Conservation (phyloP, 2,329 filamentous ascomycete species). For the Colletotrichum filicis region DNA sequence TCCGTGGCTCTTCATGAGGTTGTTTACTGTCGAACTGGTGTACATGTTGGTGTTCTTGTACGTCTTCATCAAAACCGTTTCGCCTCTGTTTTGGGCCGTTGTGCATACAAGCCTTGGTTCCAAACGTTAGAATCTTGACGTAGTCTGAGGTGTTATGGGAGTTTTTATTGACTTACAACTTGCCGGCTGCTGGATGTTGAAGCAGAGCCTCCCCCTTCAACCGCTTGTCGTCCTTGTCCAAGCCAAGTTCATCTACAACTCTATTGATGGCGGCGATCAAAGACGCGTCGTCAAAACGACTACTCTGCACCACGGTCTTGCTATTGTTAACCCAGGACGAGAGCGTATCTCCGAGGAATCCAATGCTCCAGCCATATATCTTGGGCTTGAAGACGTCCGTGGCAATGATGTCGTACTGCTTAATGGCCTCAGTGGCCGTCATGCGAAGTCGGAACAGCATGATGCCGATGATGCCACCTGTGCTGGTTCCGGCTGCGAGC, state of each 20-base stretch:
- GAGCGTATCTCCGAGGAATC: not conserved
- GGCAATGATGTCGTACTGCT: not conserved
- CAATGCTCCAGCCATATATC: not conserved
- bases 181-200: not conserved
- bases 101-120: not conserved
- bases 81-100: not conserved
- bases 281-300: not conserved
- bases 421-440: not conserved
- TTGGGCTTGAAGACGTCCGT: not conserved
- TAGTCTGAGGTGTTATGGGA: not conserved
- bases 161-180: not conserved
- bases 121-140: not conserved
- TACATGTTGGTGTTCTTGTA: not conserved
- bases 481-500: conserved; percentile 45
- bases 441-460: conserved; percentile 49
- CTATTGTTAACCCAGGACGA: not conserved
- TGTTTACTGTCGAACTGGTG: not conserved
- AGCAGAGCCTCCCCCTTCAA: not conserved
- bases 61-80: not conserved
- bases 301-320: not conserved
- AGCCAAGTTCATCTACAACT: not conserved
- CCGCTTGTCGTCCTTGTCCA: not conserved
- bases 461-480: conserved; percentile 50
- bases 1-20: not conserved
- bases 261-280: not conserved